Conservation (phyloP, 441 rosid species). For the Erodium texanum region DNA sequence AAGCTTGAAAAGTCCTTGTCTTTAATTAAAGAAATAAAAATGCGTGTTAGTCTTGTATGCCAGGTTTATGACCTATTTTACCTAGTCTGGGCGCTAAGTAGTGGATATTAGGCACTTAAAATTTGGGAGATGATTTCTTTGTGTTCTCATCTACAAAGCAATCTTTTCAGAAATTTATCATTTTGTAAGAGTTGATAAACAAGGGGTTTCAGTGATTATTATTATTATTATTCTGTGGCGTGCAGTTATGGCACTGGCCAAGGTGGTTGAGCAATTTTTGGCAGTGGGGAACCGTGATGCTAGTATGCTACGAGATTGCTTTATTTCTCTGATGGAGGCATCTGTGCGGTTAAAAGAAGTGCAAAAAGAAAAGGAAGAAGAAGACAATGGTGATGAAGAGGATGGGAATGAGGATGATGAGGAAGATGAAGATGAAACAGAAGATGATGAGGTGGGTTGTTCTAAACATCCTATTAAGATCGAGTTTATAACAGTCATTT, state of each 20-base stretch:
- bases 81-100: background rate
- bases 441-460: slow-evolving; percentile 45
- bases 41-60: background rate
- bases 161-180: background rate
- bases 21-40: background rate
- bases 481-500: background rate
- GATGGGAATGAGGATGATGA: slow-evolving; percentile 27
- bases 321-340: slow-evolving; percentile 53
- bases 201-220: background rate
- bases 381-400: slow-evolving; percentile 41
- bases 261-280: slow-evolving; percentile 51
- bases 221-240: background rate
- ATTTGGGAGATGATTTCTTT: background rate
- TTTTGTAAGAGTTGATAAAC: background rate
- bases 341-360: slow-evolving; percentile 43
- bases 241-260: slow-evolving; percentile 53
- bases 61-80: background rate
- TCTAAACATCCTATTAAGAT: slow-evolving; percentile 1
- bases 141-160: background rate
- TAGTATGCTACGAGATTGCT: slow-evolving; percentile 41
- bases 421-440: slow-evolving; percentile 35
- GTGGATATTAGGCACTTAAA: background rate
- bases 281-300: slow-evolving; percentile 33
- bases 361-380: slow-evolving; percentile 46
- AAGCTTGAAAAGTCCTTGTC: background rate